A percentile compares a stretch with the other conserved stretches of the same genome.
Conservation (phyloP, 208 protist species). For the Crithidia thermophila region DNA sequence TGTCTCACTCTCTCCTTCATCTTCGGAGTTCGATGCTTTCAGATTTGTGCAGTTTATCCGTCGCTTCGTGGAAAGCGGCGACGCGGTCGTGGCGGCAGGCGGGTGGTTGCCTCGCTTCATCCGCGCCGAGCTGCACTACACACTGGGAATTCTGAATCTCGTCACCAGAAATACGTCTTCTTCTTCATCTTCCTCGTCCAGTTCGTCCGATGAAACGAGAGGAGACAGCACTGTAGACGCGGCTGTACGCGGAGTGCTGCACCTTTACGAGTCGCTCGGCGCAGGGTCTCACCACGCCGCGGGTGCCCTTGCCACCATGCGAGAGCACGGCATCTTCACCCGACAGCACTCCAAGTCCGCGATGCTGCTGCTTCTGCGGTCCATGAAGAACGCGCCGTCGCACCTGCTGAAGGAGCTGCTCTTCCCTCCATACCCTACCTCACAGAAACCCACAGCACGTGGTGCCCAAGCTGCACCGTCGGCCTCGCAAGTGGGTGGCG, state of each 20-base stretch:
- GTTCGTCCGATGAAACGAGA: not conserved
- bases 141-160: conserved; percentile 22
- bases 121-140: conserved; percentile 36
- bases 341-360: conserved; percentile 49
- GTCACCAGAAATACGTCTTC: not conserved
- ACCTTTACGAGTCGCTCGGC: conserved; percentile 51
- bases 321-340: conserved; percentile 65
- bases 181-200: not conserved
- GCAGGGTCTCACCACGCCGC: conserved; percentile 56
- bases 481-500: not conserved
- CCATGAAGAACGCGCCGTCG: conserved; percentile 26
- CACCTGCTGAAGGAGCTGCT: conserved; percentile 56
- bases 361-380: conserved; percentile 36
- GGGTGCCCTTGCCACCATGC: conserved; percentile 56
- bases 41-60: conserved; percentile 25
- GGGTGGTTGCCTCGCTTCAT: conserved; percentile 15
- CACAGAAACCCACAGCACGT: not conserved
- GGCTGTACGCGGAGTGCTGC: conserved; percentile 21
- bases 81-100: conserved; percentile 2
- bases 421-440: not conserved
- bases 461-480: not conserved
- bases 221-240: not conserved
- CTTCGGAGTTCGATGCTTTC: conserved; percentile 2
- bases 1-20: too few species aligned
- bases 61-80: conserved; percentile 15